Evolutionary conservation across 129 eudicot genomes (phyloP), one percentile per base, ranked within the genome.

Genomic region (Flaveria robusta): DNA sequence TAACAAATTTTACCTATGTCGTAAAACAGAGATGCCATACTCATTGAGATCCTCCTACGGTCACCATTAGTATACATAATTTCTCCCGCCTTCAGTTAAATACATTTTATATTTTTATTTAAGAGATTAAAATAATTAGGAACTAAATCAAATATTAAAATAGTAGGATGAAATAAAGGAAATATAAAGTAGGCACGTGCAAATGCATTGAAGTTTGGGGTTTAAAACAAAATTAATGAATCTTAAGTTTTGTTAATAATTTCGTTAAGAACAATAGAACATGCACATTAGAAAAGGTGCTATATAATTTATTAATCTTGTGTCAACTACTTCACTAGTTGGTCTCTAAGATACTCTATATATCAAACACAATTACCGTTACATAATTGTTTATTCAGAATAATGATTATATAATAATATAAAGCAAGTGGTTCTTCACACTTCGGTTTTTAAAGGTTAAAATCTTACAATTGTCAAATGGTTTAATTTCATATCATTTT

Each of bases 261-360:
- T 41, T 42, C 29, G 18, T 26, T 26, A 24, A 60, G 19, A 60
- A 60, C 42, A 70, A 70, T 24, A 70, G 45, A 47, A 70, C 74
- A 70, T 70, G 74, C 74, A 70, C 23, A 49, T 70, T 45, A 70
- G 74, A 27, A 70, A 70, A 26, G 43, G 54, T 26, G 74, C 62
- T 24, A 24, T 43, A 27, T 31, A 31, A 31, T 31, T 31, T 31
- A 31, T 29, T 31, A 69, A 23, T 69, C 74, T 68, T 16, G 31
- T 42, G 16, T 67, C 54, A 67, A 67, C 51, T 41, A 67, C 72
- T 7, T 42, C 50, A 42, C 72, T 41, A 9, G 72, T 67, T 67
- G 72, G 18, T 67, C 51, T 67, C 50, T 67, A 67, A 67, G 72
- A 67, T 67, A 42, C 72, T 42, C 29, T 19, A 67, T 52, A 55